Evolutionary conservation across 2,329 filamentous ascomycete genomes (phyloP).

Genomic region (Phyllosticta citrichinensis): DNA sequence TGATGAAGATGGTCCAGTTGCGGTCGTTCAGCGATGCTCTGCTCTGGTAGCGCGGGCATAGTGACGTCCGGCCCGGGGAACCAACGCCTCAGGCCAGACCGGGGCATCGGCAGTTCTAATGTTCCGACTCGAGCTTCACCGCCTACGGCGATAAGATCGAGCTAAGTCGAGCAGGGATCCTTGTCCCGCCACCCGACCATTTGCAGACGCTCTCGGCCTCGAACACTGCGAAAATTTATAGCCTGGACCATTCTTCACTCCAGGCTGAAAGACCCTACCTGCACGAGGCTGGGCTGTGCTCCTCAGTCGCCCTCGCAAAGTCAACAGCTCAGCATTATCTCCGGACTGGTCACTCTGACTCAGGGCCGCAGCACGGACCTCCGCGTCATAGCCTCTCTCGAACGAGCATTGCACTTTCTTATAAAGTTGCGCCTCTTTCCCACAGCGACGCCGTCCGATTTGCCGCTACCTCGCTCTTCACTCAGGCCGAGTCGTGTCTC

Average conservation of each 20-base stretch:
- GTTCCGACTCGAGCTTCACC: background rate
- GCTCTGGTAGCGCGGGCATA: background rate
- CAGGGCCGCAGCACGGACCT: background rate
- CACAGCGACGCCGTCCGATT: background rate
- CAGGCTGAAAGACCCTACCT: background rate
- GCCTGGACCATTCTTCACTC: background rate
- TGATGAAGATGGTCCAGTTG: slow-evolving; percentile 15
- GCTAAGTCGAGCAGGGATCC: background rate
- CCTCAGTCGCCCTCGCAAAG: background rate
- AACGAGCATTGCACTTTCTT: background rate
- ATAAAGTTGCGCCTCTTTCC: background rate
- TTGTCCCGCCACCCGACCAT: background rate
- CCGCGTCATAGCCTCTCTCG: slow-evolving; percentile 3
- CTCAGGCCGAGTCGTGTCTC: background rate
- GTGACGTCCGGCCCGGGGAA: background rate
- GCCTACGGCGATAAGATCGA: background rate
- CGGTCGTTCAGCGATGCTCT: background rate
- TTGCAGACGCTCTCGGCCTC: background rate
- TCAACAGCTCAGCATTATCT: background rate
- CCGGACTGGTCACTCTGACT: background rate
- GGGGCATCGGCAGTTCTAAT: background rate
- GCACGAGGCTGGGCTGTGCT: background rate
- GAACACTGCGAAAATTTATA: background rate
- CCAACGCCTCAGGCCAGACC: no score
- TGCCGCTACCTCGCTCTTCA: slow-evolving; percentile 3